Conservation (phyloP, 345 rosid genomes). For the Pugionium cornutum region DNA sequence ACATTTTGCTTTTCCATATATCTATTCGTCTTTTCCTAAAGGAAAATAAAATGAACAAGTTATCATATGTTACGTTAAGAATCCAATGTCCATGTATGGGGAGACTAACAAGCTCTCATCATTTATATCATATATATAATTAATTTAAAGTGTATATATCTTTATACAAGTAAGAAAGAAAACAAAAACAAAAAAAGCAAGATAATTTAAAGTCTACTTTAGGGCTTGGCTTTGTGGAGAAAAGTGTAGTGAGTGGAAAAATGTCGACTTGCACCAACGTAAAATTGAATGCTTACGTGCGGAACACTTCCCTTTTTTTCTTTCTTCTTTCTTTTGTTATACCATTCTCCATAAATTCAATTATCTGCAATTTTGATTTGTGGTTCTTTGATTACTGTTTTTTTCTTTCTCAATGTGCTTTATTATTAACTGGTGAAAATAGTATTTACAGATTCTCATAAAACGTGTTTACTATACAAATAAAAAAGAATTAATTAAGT, state of each 20-base stretch:
- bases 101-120: not conserved
- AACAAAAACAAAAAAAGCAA: not conserved
- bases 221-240: slow-evolving; percentile 36
- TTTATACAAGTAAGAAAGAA: not conserved
- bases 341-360: not conserved
- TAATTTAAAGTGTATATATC: not conserved
- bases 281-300: slow-evolving; percentile 36
- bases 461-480: not conserved
- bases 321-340: not conserved
- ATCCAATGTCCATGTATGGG: slow-evolving; percentile 16
- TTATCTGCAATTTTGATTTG: not conserved
- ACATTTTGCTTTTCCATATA: slow-evolving; percentile 21
- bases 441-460: not conserved
- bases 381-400: not conserved
- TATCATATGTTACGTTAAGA: slow-evolving; percentile 15
- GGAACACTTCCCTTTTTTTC: slow-evolving; percentile 12
- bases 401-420: not conserved
- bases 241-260: slow-evolving; percentile 38
- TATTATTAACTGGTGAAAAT: too few species aligned
- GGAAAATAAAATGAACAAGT: not conserved
- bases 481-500: not conserved
- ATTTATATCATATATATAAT: not conserved
- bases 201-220: slow-evolving; percentile 33
- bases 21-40: not conserved
- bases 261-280: slow-evolving; percentile 38